Percentiles rank a stretch among this genome's conserved stretches.
Conservation (phyloP, 2,329 filamentous ascomycete genomes). For the Exophiala lecanii-corni region DNA sequence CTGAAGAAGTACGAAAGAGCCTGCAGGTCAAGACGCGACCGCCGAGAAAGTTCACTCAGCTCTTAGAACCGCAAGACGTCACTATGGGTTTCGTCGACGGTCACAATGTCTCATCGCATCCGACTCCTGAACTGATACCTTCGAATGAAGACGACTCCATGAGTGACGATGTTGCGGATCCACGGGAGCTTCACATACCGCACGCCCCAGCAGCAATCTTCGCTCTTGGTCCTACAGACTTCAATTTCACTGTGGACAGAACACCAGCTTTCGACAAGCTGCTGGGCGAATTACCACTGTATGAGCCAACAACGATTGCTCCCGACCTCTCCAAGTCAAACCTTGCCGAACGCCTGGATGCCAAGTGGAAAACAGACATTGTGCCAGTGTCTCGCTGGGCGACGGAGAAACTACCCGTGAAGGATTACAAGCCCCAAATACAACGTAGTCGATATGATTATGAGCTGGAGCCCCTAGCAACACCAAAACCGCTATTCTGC, state of each 20-base stretch:
- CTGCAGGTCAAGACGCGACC: slow-evolving; percentile 65
- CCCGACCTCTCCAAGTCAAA: slow-evolving; percentile 39
- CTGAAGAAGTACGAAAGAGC: slow-evolving; percentile 56
- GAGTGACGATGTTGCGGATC: slow-evolving; percentile 39
- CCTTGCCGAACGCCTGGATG: slow-evolving; percentile 55
- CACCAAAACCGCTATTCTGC: slow-evolving; percentile 49
- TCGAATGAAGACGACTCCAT: slow-evolving; percentile 58
- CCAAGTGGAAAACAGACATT: slow-evolving; percentile 69
- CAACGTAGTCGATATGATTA: slow-evolving; percentile 84
- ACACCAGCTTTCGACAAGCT: slow-evolving; percentile 72
- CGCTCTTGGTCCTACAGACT: slow-evolving; percentile 72
- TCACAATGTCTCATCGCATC: slow-evolving; percentile 36
- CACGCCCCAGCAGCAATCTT: slow-evolving; percentile 73
- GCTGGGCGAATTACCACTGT: slow-evolving; percentile 75
- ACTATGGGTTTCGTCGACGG: slow-evolving; percentile 26
- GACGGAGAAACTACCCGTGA: slow-evolving; percentile 70
- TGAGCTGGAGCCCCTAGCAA: slow-evolving; percentile 65
- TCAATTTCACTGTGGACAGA: slow-evolving; percentile 71
- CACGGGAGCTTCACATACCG: slow-evolving; percentile 39
- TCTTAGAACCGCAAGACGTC: slow-evolving; percentile 27
- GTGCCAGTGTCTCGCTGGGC: slow-evolving; percentile 83
- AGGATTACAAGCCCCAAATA: slow-evolving; percentile 58
- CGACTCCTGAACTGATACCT: slow-evolving; percentile 64
- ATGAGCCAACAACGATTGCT: slow-evolving; percentile 56
- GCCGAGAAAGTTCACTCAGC: slow-evolving; percentile 34